These are phyloP conservation scores for Claviceps cyperi DNA, from an alignment of 2,329 filamentous ascomycete genomes.

Conservation along the genomic window DNA sequence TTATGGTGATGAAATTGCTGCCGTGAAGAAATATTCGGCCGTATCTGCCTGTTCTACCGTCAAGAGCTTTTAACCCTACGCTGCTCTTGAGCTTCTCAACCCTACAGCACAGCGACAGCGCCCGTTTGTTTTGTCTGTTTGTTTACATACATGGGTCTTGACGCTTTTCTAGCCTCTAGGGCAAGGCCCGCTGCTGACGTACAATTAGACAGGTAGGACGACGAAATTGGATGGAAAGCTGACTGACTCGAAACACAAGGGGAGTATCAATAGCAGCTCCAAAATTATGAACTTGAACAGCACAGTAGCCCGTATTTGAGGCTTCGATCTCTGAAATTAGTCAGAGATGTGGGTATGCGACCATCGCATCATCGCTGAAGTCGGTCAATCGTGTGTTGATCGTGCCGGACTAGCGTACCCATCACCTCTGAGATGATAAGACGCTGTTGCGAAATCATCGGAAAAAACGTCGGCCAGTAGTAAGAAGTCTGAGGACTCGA, in stretches of 20 bases:
- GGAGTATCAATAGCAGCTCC: conserved; percentile 27
- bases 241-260: conserved; percentile 26
- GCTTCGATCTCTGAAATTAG: conserved; percentile 19
- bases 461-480: too few species aligned
- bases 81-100: conserved; percentile 28
- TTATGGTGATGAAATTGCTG: too few species aligned
- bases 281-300: conserved; percentile 26
- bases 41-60: too few species aligned
- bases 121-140: too few species aligned
- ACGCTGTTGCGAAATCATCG: not conserved
- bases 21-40: too few species aligned
- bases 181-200: conserved; percentile 31
- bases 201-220: conserved; percentile 26
- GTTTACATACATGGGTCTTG: too few species aligned
- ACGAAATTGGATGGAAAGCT: conserved; percentile 26
- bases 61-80: conserved; percentile 17
- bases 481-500: not conserved
- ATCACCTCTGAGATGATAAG: conserved; percentile 19
- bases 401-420: conserved; percentile 32
- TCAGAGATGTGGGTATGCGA: conserved; percentile 28
- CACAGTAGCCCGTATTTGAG: conserved; percentile 29
- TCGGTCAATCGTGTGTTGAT: conserved; percentile 30
- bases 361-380: conserved; percentile 28
- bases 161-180: conserved; percentile 25
- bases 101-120: too few species aligned